A percentile compares a stretch with the other conserved stretches of the same genome.
Conservation (phyloP, 805 yeast species). For the Candida ipomoeae region DNA sequence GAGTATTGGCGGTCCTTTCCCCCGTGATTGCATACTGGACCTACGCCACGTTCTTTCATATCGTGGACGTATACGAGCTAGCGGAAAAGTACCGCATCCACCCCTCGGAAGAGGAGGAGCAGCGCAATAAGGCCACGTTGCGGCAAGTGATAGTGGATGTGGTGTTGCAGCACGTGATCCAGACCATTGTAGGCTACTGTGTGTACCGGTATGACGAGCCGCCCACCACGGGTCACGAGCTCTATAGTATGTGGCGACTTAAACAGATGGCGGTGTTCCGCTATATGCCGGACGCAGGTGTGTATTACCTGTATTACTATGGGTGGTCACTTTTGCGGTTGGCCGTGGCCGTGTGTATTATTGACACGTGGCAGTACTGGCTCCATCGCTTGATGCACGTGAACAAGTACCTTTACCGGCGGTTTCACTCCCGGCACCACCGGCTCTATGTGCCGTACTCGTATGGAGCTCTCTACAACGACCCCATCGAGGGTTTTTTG, state of each 20-base stretch:
- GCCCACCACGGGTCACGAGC: conserved; percentile 51
- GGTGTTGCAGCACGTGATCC: conserved; percentile 77
- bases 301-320: conserved; percentile 56
- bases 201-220: conserved; percentile 55
- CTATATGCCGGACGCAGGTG: conserved; percentile 43
- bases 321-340: conserved; percentile 60
- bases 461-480: conserved; percentile 91
- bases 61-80: conserved; percentile 67
- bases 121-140: conserved; percentile 71
- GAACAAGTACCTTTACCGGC: conserved; percentile 68
- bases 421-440: conserved; percentile 93
- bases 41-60: conserved; percentile 66
- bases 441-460: conserved; percentile 94
- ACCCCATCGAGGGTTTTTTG: conserved; percentile 89
- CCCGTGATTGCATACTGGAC: conserved; percentile 87
- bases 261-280: conserved; percentile 36
- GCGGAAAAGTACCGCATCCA: conserved; percentile 87
- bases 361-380: conserved; percentile 95
- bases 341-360: conserved; percentile 59
- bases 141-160: conserved; percentile 77
- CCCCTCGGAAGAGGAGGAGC: conserved; percentile 78
- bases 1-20: conserved; percentile 60
- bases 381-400: conserved; percentile 86
- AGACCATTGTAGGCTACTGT: conserved; percentile 62
- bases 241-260: conserved; percentile 43